Evolutionary conservation across 305 asterid species (phyloP), one percentile per base, ranked within the genome.

Genomic region (Solanum hybrid): DNA sequence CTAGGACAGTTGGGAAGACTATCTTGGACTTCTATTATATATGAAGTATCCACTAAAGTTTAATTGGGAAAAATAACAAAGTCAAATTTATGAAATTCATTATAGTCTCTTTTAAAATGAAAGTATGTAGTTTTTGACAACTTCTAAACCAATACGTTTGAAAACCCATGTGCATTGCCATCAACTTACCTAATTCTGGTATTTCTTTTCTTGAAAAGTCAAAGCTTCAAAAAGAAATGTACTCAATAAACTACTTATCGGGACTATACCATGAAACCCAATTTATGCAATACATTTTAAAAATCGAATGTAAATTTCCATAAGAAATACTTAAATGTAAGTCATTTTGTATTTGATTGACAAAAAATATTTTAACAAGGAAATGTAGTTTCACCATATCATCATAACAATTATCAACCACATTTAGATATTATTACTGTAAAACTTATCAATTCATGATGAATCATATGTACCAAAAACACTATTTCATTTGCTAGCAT

Each of bases 91-190:
- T 51, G 31, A 51, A 84, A 51, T 45, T 84, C 75, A 31, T 51
- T 27, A 64, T 19, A 13, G 0, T 84, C 1, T 3, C 24, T 9
- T 42, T 40, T 42, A 42, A 45, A 27, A 27, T 84, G 31, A 31
- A 51, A 84, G 71, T 86, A 17, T 1, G 5, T 11, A 4, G 19
- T 35, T 45, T 85, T 42, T 42, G 64, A 51, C 87, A 76, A 84
- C 45, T 85, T 51, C 76, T 38, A 5, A 31, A 2, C 22, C 87
- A 31, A 6, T 56, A 85, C 76, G 75, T 19, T 56, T 38, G 76
- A 84, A 51, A 51, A 84, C 75, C 87, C 87, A 84, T 31, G 87
- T 84, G 87, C 42, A 84, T 19, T 84, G 87, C 75, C 87, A 51
- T 4, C 7, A 17, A 51, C 87, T 17, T 29, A 51, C 45, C 45